phyloP scores from a whole-genome alignment of 2,329 filamentous ascomycete species.

The Lasiodiplodia gonubiensis region DNA sequence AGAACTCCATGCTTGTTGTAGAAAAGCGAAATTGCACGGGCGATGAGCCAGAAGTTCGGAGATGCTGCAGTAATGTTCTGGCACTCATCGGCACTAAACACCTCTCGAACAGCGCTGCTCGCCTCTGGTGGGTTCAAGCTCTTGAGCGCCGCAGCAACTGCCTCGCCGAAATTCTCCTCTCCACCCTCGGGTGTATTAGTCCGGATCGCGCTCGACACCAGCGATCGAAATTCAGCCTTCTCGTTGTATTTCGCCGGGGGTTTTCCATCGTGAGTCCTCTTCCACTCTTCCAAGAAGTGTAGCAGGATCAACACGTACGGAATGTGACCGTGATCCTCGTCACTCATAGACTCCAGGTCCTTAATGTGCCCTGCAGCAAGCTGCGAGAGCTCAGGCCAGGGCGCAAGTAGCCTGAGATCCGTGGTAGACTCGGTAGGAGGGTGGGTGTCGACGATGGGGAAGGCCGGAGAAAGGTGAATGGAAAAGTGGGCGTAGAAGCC shows the following conservation, averaged over 20 bases:
- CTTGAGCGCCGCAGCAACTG: slow-evolving; percentile 83
- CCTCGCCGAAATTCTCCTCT: slow-evolving; percentile 97
- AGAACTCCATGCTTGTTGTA: slow-evolving; percentile 73
- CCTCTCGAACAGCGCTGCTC: slow-evolving; percentile 72
- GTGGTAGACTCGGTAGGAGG: slow-evolving; percentile 84
- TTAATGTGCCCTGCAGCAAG: slow-evolving; percentile 71
- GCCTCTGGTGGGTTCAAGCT: slow-evolving; percentile 74
- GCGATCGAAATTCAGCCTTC: slow-evolving; percentile 79
- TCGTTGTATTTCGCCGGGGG: slow-evolving; percentile 79
- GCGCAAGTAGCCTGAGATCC: slow-evolving; percentile 81
- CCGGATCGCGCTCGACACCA: slow-evolving; percentile 71
- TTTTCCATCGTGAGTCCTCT: slow-evolving; percentile 68
- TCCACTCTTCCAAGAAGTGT: slow-evolving; percentile 84
- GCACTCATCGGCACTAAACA: slow-evolving; percentile 75
- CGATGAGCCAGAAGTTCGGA: slow-evolving; percentile 87
- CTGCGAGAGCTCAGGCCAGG: slow-evolving; percentile 80
- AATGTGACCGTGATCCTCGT: slow-evolving; percentile 88
- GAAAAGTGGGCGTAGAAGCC: slow-evolving; percentile 92
- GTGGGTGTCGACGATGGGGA: slow-evolving; percentile 94
- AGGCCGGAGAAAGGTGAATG: slow-evolving; percentile 76
- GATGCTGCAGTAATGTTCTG: slow-evolving; percentile 53
- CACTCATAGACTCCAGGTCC: slow-evolving; percentile 71
- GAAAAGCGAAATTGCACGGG: slow-evolving; percentile 78
- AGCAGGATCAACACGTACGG: slow-evolving; percentile 85
- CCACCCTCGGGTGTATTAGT: slow-evolving; percentile 79